Evolutionary conservation across 2,329 filamentous ascomycete genomes (phyloP).

Genomic region (Arthrobotrys iridis): DNA sequence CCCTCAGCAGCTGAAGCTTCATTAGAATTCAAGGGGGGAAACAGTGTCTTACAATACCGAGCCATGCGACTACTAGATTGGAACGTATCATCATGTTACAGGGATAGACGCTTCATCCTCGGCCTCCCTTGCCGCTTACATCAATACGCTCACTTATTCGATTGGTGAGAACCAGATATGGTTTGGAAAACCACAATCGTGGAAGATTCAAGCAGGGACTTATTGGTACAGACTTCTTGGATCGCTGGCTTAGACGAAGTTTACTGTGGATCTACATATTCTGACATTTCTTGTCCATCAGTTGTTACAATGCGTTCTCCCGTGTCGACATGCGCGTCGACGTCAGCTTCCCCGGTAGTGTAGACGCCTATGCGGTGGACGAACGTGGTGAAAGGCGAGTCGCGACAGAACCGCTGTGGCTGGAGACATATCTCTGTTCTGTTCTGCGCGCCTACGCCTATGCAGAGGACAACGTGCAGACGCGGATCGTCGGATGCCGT

Average conservation of each 20-base stretch:
- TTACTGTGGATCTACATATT: conserved; percentile 54
- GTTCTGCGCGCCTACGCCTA: conserved; percentile 95
- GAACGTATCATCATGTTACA: conserved; percentile 97
- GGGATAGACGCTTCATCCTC: conserved; percentile 97
- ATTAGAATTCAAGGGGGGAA: background rate
- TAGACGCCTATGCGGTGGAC: conserved; percentile 97
- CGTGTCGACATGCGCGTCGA: conserved; percentile 98
- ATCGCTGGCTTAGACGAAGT: background rate
- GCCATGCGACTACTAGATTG: conserved; percentile 68
- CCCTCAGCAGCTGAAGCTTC: background rate
- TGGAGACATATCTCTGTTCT: conserved; percentile 96
- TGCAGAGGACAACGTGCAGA: conserved; percentile 93
- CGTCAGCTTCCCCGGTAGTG: conserved; percentile 93
- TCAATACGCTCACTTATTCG: conserved; percentile 94
- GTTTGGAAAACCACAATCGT: conserved; percentile 58
- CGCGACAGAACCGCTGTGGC: conserved; percentile 91
- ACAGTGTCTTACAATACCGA: conserved; percentile 12
- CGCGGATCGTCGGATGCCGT: conserved; percentile 95
- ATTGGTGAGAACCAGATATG: conserved; percentile 61
- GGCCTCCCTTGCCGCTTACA: conserved; percentile 94
- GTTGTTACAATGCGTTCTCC: conserved; percentile 99
- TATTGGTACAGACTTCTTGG: conserved; percentile 76
- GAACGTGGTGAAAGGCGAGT: conserved; percentile 89
- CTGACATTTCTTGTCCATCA: conserved; percentile 59
- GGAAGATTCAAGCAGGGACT: conserved; percentile 88